A percentile compares a stretch with the other conserved stretches of the same genome.
phyloP scores from a whole-genome alignment of 352 stramenopile genomes.

The Phytophthora podocarpi region DNA sequence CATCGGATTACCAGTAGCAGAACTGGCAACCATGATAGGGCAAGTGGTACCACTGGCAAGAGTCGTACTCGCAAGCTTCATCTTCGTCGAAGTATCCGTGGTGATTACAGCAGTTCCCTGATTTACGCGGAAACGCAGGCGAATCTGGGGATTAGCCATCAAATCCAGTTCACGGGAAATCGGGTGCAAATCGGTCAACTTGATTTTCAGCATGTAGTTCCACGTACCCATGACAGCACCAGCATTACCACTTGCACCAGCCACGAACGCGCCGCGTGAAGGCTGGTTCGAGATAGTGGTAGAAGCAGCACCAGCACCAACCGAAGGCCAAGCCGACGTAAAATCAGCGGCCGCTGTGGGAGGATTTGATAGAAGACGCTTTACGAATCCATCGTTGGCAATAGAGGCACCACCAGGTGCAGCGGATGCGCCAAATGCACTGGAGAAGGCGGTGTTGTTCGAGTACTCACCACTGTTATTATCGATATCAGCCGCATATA shows the following conservation, averaged over 20 bases:
- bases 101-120: not conserved
- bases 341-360: not conserved
- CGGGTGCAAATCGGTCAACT: too few species aligned
- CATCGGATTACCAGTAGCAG: too few species aligned
- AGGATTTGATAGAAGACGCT: slow-evolving; percentile 15
- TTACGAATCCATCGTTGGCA: too few species aligned
- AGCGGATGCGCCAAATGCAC: not conserved
- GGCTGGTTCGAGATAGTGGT: slow-evolving; percentile 9
- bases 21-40: not conserved
- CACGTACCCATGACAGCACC: not conserved
- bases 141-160: too few species aligned
- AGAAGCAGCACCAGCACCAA: not conserved
- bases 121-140: slow-evolving; percentile 5
- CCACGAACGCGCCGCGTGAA: slow-evolving; percentile 3
- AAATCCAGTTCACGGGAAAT: too few species aligned
- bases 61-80: slow-evolving; percentile 2
- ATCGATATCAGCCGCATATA: too few species aligned
- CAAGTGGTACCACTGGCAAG: not conserved
- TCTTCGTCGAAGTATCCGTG: not conserved
- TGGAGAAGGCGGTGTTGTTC: not conserved
- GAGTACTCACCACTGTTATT: slow-evolving; percentile 9
- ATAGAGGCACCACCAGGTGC: not conserved
- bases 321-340: not conserved
- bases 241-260: not conserved
- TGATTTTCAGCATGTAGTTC: too few species aligned